Percentiles rank a stretch among this genome's conserved stretches.
Conservation (phyloP, 345 rosid genomes). For the Microcos paniculata region DNA sequence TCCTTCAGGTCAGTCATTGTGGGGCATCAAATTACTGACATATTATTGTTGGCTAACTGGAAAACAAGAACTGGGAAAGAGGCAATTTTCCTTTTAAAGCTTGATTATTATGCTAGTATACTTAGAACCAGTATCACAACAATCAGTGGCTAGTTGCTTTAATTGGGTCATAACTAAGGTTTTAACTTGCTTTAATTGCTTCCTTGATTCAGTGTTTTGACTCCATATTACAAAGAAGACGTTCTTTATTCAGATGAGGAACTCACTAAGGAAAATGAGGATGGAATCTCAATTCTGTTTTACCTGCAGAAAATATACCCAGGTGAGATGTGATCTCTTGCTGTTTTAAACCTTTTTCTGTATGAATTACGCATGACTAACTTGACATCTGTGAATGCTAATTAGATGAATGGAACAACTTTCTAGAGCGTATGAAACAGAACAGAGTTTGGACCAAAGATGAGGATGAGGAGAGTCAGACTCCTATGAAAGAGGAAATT, state of each 20-base stretch:
- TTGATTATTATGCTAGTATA: not conserved
- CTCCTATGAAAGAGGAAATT: conserved; percentile 30
- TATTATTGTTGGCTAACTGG: conserved; percentile 9
- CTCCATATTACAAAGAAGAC: conserved; percentile 83
- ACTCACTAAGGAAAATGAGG: conserved; percentile 82
- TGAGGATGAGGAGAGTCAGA: conserved; percentile 10
- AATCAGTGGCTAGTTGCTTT: not conserved
- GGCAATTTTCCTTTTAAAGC: not conserved
- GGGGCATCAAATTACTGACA: conserved; percentile 3
- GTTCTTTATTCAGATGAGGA: conserved; percentile 88
- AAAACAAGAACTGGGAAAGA: conserved; percentile 3
- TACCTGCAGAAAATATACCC: conserved; percentile 90
- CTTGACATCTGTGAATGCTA: conserved; percentile 18
- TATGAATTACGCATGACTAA: not conserved
- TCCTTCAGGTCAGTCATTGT: conserved; percentile 67
- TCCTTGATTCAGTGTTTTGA: conserved; percentile 68
- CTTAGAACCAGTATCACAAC: not conserved
- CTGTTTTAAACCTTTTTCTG: conserved; percentile 10
- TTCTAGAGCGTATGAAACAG: conserved; percentile 51
- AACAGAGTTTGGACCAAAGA: conserved; percentile 22
- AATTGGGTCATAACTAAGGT: not conserved
- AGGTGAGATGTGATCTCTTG: conserved; percentile 47
- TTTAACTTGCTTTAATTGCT: conserved; percentile 6
- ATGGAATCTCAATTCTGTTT: conserved; percentile 77
- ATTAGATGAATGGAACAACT: conserved; percentile 90